Conservation (phyloP, 805 yeast genomes). For the Alloascoidea africana region DNA sequence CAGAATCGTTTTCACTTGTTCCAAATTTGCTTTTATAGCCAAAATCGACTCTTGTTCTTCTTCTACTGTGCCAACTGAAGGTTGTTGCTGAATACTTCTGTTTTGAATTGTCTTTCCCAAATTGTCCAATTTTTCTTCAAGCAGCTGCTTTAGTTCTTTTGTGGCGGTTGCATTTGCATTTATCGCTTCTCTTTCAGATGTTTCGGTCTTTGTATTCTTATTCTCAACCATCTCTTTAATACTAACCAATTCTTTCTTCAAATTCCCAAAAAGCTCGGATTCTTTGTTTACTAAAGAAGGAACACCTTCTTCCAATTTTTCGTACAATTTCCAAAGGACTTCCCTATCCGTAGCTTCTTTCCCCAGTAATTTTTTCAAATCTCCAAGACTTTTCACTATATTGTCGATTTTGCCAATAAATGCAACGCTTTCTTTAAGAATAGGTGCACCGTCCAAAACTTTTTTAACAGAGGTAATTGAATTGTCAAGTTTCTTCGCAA, state of each 20-base stretch:
- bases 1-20: too few species aligned
- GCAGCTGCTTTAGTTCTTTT: too few species aligned
- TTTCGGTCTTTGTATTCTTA: too few species aligned
- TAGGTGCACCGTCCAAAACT: neutral
- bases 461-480: neutral
- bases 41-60: too few species aligned
- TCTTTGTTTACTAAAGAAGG: neutral
- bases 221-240: neutral
- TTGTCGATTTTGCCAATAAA: neutral
- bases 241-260: neutral
- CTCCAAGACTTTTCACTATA: neutral
- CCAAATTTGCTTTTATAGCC: too few species aligned
- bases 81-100: too few species aligned
- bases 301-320: neutral
- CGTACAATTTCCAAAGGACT: slow-evolving; percentile 1
- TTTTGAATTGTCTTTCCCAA: too few species aligned
- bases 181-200: neutral
- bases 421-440: neutral
- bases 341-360: neutral
- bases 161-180: too few species aligned
- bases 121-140: too few species aligned
- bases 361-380: neutral
- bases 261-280: neutral
- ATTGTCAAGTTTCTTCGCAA: neutral
- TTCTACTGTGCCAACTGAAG: too few species aligned